These are phyloP conservation scores for Mycena crocata DNA, from an alignment of 768 basidiomycete species.

Conservation along the genomic window DNA sequence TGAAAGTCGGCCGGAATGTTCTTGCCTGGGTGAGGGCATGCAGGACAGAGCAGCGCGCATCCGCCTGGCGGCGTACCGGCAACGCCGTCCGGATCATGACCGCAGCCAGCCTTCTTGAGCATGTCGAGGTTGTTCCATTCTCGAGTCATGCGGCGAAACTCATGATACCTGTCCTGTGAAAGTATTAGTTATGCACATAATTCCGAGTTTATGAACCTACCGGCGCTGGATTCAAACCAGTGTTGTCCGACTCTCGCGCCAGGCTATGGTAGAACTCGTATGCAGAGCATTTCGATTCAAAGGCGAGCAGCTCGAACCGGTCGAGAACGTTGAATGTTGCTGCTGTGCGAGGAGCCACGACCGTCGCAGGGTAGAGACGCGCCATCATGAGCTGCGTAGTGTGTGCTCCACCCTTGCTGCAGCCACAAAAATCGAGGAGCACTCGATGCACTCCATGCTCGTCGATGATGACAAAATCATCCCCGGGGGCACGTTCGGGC, in stretches of 20 bases:
- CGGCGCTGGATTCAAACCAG: neutral
- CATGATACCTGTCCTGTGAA: conserved; percentile 35
- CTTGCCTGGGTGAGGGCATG: conserved; percentile 41
- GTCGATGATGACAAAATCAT: conserved; percentile 30
- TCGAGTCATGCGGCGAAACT: conserved; percentile 26
- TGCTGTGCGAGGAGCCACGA: conserved; percentile 18
- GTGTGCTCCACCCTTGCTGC: conserved; percentile 1
- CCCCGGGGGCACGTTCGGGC: neutral
- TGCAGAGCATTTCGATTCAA: conserved; percentile 25
- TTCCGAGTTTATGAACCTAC: neutral
- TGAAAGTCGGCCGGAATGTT: conserved; percentile 41
- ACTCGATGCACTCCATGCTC: conserved; percentile 26
- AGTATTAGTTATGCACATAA: neutral
- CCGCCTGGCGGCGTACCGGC: conserved; percentile 31
- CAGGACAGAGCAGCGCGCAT: conserved; percentile 41
- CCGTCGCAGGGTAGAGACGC: conserved; percentile 31
- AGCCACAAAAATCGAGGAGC: conserved; percentile 31
- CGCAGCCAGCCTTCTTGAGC: conserved; percentile 35
- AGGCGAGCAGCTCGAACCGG: conserved; percentile 25
- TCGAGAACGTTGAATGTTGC: conserved; percentile 29
- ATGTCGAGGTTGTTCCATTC: conserved; percentile 33
- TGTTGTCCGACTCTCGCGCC: conserved; percentile 32
- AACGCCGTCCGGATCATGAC: conserved; percentile 32
- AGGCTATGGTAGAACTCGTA: conserved; percentile 37
- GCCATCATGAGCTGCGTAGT: conserved; percentile 27